These are phyloP conservation scores for Emericellopsis terricola DNA, from an alignment of 495 filamentous ascomycete species.

Conservation along the genomic window DNA sequence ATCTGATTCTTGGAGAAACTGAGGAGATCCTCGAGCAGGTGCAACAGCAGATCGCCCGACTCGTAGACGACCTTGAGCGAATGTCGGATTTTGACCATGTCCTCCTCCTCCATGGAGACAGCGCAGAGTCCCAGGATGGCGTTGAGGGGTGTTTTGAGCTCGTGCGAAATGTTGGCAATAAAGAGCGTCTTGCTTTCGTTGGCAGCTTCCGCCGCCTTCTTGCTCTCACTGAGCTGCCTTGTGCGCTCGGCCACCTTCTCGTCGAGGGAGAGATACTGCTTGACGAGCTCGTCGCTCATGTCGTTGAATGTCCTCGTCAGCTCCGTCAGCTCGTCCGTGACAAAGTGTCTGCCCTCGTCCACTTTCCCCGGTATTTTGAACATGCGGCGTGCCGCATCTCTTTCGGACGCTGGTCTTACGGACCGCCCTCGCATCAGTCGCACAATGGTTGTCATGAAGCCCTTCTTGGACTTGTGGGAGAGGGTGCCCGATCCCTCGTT, in stretches of 20 bases:
- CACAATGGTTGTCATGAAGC: conserved; percentile 15
- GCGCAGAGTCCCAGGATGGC: conserved; percentile 88
- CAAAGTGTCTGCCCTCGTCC: conserved; percentile 47
- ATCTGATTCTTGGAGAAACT: conserved; percentile 92
- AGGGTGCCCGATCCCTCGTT: conserved; percentile 14
- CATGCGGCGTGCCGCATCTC: conserved; percentile 27
- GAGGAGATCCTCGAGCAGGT: conserved; percentile 77
- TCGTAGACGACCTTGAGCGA: conserved; percentile 76
- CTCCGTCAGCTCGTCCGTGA: conserved; percentile 80
- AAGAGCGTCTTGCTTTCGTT: conserved; percentile 93
- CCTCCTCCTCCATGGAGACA: conserved; percentile 79
- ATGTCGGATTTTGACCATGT: conserved; percentile 54
- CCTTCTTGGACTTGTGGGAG: conserved; percentile 21
- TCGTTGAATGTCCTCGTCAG: conserved; percentile 78
- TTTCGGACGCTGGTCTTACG: conserved; percentile 17
- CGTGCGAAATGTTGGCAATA: conserved; percentile 91
- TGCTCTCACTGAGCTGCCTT: conserved; percentile 67
- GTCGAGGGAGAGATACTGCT: conserved; percentile 70
- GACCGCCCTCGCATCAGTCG: conserved; percentile 10
- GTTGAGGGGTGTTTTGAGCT: conserved; percentile 82
- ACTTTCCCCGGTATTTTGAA: conserved; percentile 80
- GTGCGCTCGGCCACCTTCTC: conserved; percentile 73
- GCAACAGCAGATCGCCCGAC: conserved; percentile 66
- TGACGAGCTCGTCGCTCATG: conserved; percentile 79
- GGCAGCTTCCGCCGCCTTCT: conserved; percentile 77